Percentiles rank a stretch among this genome's conserved stretches.
phyloP scores from a whole-genome alignment of 2,329 filamentous ascomycete species.

The Fusarium sp. region DNA sequence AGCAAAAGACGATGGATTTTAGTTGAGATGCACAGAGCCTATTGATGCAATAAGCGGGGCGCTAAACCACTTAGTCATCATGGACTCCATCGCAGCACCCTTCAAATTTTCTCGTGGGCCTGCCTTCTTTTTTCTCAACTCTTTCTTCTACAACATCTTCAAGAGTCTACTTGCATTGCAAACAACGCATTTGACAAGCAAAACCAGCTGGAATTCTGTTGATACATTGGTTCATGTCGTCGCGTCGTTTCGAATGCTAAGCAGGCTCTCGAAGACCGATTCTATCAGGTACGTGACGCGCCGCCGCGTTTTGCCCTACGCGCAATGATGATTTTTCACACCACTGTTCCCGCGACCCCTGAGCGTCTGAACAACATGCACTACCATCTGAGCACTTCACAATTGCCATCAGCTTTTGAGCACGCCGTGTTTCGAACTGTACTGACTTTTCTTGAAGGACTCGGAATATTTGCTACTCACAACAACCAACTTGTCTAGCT shows the following conservation, averaged over 20 bases:
- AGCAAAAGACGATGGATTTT: conserved; percentile 35
- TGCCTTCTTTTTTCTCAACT: conserved; percentile 11
- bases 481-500: too few species aligned
- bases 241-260: neutral
- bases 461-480: conserved; percentile 5
- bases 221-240: neutral
- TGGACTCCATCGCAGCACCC: conserved; percentile 20
- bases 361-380: conserved; percentile 77
- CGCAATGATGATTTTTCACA: conserved; percentile 64
- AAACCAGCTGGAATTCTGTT: conserved; percentile 2
- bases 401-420: neutral
- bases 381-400: conserved; percentile 73
- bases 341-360: conserved; percentile 71
- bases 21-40: conserved; percentile 12
- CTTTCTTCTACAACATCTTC: conserved; percentile 26
- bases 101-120: conserved; percentile 40
- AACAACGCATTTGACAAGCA: neutral
- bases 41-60: conserved; percentile 31
- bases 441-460: conserved; percentile 15
- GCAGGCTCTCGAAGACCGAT: conserved; percentile 8
- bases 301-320: conserved; percentile 17
- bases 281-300: conserved; percentile 40
- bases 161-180: conserved; percentile 12
- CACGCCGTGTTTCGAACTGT: neutral
- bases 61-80: conserved; percentile 38